Base-by-base conservation (phyloP, 2,329 filamentous ascomycete species). In the Penicillium frequentans region DNA sequence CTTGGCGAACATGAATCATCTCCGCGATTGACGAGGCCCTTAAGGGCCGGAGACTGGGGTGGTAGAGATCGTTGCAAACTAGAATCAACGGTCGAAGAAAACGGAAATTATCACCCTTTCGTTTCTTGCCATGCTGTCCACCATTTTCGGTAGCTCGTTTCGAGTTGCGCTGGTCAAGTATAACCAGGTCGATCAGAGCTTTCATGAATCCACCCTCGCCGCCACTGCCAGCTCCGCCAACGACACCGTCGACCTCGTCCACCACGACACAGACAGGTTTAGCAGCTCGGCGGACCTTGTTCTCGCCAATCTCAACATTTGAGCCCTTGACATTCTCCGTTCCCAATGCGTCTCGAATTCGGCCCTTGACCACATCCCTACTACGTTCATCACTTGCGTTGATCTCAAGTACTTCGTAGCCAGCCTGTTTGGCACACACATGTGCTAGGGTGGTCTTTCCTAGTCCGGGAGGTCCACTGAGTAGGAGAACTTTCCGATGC, bases 11-110 rank as follows among this genome's bases (percentile, higher is more conserved):
- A 69, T 96, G 92, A 23, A 99, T 88, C 39, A 98, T 87, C 72
- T 99, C 95, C 0, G 93, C 95, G 49, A 95, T 77, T 6, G 81
- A 86, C 0, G 91, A 93, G 62, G 93, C 90, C n/a, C 95, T 86
- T 8, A 99, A 80, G 0, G 91, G 92, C 27, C 92, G 85, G 42
- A 99, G 82, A 21, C 93, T 90, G 4, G 93, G 88, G 65, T 96
- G 92, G 69, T 99, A 99, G 1, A 98, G 86, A 72, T 99, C 96
- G 68, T 99, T 99, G 79, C 95, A 99, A 65, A 99, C 95, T 48
- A 99, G 81, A 50, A 99, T 91, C 29, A 99, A 80, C 0, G 95
- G 95, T 46, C 95, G 84, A 76, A 96, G 84, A 60, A 97, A 83
- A 43, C 90, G 85, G 70, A 99, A 99, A 57, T 88, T 89, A 68